phyloP scores from a whole-genome alignment of 345 rosid species.

The Lumnitzera littorea region DNA sequence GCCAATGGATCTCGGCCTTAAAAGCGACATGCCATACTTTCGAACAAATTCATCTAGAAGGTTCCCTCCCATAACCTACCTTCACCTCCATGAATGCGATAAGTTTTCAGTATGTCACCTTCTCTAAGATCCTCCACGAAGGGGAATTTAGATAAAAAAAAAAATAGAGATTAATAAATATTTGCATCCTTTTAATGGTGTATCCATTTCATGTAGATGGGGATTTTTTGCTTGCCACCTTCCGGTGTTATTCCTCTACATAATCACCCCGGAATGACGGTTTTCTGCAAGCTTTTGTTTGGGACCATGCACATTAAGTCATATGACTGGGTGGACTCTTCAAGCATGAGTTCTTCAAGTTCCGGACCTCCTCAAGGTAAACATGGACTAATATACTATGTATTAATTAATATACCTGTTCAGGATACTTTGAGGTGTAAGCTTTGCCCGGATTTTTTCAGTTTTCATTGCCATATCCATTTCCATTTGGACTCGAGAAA shows the following conservation, averaged over 20 bases:
- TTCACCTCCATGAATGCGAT: slow-evolving; percentile 48
- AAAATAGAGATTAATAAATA: not conserved
- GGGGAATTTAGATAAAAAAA: no score
- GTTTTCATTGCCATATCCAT: no score
- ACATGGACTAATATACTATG: no score
- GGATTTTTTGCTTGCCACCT: slow-evolving; percentile 91
- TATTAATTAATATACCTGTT: no score
- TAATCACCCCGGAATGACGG: slow-evolving; percentile 97
- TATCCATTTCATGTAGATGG: slow-evolving; percentile 43
- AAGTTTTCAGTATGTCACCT: slow-evolving; percentile 58
- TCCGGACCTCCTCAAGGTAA: slow-evolving; percentile 25
- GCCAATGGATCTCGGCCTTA: slow-evolving; percentile 57
- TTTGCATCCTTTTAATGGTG: not conserved
- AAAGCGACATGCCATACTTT: slow-evolving; percentile 44
- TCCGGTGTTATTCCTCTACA: slow-evolving; percentile 86
- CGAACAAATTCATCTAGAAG: slow-evolving; percentile 2
- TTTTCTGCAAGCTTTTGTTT: slow-evolving; percentile 88
- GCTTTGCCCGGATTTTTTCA: no score
- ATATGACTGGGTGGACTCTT: slow-evolving; percentile 72
- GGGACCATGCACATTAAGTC: slow-evolving; percentile 97
- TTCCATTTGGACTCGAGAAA: no score
- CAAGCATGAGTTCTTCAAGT: slow-evolving; percentile 18
- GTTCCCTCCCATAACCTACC: slow-evolving; percentile 47
- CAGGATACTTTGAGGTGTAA: no score
- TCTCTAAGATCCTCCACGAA: no score